Conservation (phyloP, 768 basidiomycete species). For the Termitomyces sp. region DNA sequence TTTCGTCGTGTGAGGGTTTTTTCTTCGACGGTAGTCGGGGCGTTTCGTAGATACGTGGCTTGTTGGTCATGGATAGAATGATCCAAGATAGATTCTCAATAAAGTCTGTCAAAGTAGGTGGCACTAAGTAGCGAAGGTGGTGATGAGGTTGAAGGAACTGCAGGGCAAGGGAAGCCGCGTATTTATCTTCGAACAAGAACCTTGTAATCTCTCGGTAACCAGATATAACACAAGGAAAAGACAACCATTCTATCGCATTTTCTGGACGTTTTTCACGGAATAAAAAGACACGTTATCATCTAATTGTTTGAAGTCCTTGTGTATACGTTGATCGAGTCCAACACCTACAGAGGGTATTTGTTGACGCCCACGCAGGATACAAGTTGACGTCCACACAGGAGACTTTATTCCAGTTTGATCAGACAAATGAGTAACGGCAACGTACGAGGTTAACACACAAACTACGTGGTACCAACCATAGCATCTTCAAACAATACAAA, state of each 20-base stretch:
- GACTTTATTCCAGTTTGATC: no score
- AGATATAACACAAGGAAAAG: background rate
- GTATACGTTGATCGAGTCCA: no score
- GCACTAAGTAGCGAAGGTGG: no score
- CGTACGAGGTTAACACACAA: no score
- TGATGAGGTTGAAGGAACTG: background rate
- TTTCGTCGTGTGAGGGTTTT: no score
- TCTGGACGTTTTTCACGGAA: background rate
- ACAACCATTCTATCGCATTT: background rate
- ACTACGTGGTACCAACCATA: no score
- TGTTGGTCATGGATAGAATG: background rate
- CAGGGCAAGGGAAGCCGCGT: background rate
- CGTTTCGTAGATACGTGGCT: background rate
- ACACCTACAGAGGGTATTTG: no score
- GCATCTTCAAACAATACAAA: no score
- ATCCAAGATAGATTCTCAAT: background rate
- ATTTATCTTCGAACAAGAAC: background rate
- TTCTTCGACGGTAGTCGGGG: background rate
- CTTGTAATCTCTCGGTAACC: background rate
- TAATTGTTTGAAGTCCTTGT: no score
- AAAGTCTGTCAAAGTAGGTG: background rate
- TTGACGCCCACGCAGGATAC: no score
- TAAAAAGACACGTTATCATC: background rate
- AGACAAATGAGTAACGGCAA: no score
- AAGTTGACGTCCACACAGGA: no score